These are phyloP conservation scores for Zychaea mexicana DNA, from an alignment of 371 early-diverging fungal genomes.

Conservation along the genomic window DNA sequence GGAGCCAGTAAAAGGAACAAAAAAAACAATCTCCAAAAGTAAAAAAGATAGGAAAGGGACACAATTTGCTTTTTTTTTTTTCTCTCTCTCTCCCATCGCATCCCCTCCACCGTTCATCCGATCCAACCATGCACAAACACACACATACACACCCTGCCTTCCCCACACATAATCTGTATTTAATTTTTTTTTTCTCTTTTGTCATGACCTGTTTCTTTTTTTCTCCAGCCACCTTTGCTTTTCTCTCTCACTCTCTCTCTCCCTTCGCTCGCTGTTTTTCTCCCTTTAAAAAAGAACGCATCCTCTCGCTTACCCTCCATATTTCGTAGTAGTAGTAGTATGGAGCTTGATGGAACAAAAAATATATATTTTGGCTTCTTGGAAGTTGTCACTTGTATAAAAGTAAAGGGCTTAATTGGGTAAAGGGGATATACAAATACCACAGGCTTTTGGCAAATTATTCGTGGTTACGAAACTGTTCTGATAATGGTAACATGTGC, in stretches of 20 bases:
- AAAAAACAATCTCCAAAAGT: neutral
- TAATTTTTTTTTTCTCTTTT: neutral
- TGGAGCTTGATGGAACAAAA: neutral
- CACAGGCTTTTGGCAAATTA: too few relatives aligned
- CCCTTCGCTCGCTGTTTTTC: neutral
- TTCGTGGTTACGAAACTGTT: too few relatives aligned
- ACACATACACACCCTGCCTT: too few relatives aligned
- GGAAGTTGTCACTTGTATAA: neutral
- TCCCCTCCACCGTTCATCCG: too few relatives aligned
- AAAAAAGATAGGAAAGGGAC: neutral
- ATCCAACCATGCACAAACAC: too few relatives aligned
- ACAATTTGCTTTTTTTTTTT: neutral
- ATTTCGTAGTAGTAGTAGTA: too few relatives aligned
- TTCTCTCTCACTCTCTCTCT: neutral
- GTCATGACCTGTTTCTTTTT: neutral
- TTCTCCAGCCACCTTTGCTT: neutral
- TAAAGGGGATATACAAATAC: neutral
- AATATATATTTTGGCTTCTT: neutral
- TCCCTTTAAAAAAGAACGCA: too few relatives aligned
- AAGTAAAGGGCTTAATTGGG: neutral
- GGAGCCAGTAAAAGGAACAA: slow-evolving; percentile 30
- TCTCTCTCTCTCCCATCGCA: neutral
- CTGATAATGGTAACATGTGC: too few relatives aligned
- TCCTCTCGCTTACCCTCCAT: too few relatives aligned
- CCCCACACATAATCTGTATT: too few relatives aligned